These are phyloP conservation scores for Podaxis sp. DNA, from an alignment of 768 basidiomycete species.

Conservation along the genomic window DNA sequence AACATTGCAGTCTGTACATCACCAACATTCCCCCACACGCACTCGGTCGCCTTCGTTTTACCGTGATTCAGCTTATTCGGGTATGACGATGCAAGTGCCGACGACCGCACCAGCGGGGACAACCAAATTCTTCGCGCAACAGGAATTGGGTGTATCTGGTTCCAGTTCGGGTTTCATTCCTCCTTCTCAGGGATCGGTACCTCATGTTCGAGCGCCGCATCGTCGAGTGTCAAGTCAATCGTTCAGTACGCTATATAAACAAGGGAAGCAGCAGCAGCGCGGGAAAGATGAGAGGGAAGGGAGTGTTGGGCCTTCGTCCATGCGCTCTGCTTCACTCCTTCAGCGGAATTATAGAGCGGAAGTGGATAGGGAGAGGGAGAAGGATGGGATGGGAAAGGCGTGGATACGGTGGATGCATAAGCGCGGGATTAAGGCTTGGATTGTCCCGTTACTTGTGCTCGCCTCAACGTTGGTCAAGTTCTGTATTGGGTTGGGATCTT, in stretches of 20 bases:
- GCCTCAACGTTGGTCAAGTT: constrained; percentile 62
- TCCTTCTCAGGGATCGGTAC: not conserved
- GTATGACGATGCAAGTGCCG: not conserved
- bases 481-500: constrained; percentile 71
- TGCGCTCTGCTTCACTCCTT: constrained; percentile 7
- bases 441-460: constrained; percentile 56
- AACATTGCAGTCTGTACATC: constrained; percentile 1
- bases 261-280: constrained; percentile 30
- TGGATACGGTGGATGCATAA: constrained; percentile 85
- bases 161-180: not conserved
- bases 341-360: constrained; percentile 8
- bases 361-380: constrained; percentile 22
- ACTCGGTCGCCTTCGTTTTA: constrained; percentile 1
- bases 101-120: constrained; percentile 3
- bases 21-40: constrained; percentile 6
- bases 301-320: constrained; percentile 13
- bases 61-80: not conserved
- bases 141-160: constrained; percentile 1
- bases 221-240: constrained; percentile 8
- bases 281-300: constrained; percentile 15
- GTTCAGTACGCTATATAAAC: constrained; percentile 41
- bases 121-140: constrained; percentile 2
- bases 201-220: constrained; percentile 5
- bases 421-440: constrained; percentile 56
- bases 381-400: constrained; percentile 47